These are phyloP conservation scores for Saposhnikovia divaricata DNA, from an alignment of 129 eudicot genomes.

Conservation along the genomic window DNA sequence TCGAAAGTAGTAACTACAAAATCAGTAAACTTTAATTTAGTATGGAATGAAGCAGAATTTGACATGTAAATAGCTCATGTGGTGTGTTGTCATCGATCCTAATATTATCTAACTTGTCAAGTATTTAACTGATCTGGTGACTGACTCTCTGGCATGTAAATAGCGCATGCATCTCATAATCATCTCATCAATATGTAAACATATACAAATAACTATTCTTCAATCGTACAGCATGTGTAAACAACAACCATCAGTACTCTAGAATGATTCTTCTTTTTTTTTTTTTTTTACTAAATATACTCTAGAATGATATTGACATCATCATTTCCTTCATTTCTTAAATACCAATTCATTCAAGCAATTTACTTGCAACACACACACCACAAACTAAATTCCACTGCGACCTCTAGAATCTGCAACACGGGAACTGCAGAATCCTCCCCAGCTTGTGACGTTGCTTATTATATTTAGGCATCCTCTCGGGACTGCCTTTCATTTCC, in stretches of 20 bases:
- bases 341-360: background rate
- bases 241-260: background rate
- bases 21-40: background rate
- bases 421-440: slow-evolving; percentile 24
- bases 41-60: too few species aligned
- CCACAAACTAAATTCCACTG: background rate
- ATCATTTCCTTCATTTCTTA: background rate
- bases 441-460: slow-evolving; percentile 10
- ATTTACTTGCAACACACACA: background rate
- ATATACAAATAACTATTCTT: background rate
- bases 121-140: background rate
- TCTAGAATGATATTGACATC: background rate
- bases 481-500: slow-evolving; percentile 64
- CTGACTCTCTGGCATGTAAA: background rate
- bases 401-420: slow-evolving; percentile 40
- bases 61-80: too few species aligned
- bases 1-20: background rate
- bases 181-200: background rate
- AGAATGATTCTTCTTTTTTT: too few species aligned
- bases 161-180: background rate
- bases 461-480: slow-evolving; percentile 47
- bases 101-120: background rate
- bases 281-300: too few species aligned
- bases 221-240: background rate
- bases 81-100: background rate